phyloP scores from a whole-genome alignment of 2,329 filamentous ascomycete genomes.

The Rutstroemia sp. region DNA sequence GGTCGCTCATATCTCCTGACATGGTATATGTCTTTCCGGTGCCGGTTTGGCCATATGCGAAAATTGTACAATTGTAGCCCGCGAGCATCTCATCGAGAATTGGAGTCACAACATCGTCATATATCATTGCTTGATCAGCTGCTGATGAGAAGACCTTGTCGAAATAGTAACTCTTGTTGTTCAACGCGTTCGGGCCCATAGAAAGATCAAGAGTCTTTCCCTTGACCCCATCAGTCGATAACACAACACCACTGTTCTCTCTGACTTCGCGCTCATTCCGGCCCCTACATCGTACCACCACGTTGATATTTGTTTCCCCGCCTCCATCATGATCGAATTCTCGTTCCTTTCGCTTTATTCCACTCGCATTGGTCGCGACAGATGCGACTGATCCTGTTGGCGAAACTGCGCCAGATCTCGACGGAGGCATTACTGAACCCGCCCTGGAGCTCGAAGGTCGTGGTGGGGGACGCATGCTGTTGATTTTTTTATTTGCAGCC shows the following conservation, averaged over 20 bases:
- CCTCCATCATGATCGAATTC: slow-evolving; percentile 68
- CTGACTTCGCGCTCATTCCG: slow-evolving; percentile 86
- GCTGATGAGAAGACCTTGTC: slow-evolving; percentile 96
- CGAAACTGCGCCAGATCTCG: slow-evolving; percentile 38
- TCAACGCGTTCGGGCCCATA: slow-evolving; percentile 87
- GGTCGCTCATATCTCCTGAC: slow-evolving; percentile 94
- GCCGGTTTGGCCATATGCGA: slow-evolving; percentile 95
- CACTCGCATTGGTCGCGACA: slow-evolving; percentile 41
- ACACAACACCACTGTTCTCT: slow-evolving; percentile 91
- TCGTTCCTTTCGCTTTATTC: slow-evolving; percentile 78
- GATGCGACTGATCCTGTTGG: slow-evolving; percentile 65
- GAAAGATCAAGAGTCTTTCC: slow-evolving; percentile 77
- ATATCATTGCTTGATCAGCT: slow-evolving; percentile 88
- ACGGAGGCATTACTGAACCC: slow-evolving; percentile 32
- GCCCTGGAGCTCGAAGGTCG: slow-evolving; percentile 44
- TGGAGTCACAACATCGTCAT: slow-evolving; percentile 89
- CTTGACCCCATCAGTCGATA: slow-evolving; percentile 81
- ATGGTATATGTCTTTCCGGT: slow-evolving; percentile 99
- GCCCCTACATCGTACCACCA: slow-evolving; percentile 89
- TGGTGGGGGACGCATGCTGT: slow-evolving; percentile 45
- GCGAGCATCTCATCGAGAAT: slow-evolving; percentile 93
- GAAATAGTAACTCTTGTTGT: slow-evolving; percentile 94
- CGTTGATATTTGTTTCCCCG: slow-evolving; percentile 94
- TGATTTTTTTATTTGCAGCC: slow-evolving; percentile 40
- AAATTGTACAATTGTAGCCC: slow-evolving; percentile 97